Base-by-base conservation (phyloP, 345 rosid species). In the Conringia planisiliqua region DNA sequence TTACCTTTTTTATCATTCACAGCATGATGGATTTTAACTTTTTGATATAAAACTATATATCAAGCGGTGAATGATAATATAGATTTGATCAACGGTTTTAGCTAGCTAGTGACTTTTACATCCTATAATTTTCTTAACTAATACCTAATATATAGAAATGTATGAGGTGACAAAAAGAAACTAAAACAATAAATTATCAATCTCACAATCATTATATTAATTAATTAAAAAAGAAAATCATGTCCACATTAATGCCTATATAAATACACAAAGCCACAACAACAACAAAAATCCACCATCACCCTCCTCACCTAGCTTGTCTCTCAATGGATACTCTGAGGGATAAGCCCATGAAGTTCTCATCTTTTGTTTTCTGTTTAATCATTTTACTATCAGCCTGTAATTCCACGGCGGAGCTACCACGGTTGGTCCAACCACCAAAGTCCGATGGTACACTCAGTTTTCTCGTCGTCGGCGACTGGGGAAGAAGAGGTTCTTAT, bases 391-490 rank as follows among this genome's bases (percentile, higher is more conserved):
- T 71, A 11, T 71, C 10, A 47, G 43, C 32, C 3, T 38, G 11
- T n/a, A 22, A 3, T 33, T 64, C 77, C 51, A 65, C 35, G 62
- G 88, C 88, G 7, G 82, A 85, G 68, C 82, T 87, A 42, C 74
- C 47, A 30, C 74, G 81, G 38, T 62, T 88, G 7, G 66, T 79
- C 20, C 94, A 88, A 38, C 55, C 79, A 14, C 68, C 61, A 6
- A 85, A 88, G 71, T 39, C 38, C 4, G 89, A 88, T 47, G 87
- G 88, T 42, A 77, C 89, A 2, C 83, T 88, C 51, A 83, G 81
- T 73, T 79, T 88, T 77, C 68, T 90, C 65, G 97, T 90, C 10
- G 82, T 87, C 48, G 92, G 97, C 43, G 97, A 90, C 32, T 90
- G 93, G 97, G 97, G 93, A 58, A 81, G 97, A 76, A 70, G 77